Evolutionary conservation across 768 basidiomycete species (phyloP), one percentile per base, ranked within the genome.

Genomic region (Clitopilus passeckerianus): DNA sequence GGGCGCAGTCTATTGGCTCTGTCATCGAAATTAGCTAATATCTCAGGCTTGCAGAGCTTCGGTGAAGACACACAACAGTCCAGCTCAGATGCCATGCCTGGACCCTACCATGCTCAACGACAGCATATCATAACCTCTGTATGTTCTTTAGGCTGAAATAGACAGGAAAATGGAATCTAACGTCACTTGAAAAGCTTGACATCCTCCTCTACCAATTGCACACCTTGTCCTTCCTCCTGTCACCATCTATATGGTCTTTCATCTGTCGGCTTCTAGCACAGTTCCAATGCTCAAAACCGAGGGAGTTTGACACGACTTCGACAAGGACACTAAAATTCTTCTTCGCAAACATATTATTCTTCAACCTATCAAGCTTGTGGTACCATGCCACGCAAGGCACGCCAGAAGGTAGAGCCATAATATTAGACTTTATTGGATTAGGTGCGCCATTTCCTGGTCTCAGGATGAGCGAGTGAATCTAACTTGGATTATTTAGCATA

Each of bases 341-440:
- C 77, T 84, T 84, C 72, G 63, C 75, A 63, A 72, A 87, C 64
- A 75, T 89, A 62, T 63, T 86, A 57, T 65, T 81, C 60, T 77
- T 85, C 71, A 90, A 90, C 61, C 61, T 75, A 34, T 78, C 83
- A 33, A 82, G 78, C 62, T 60, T 92, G 35, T 89, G 86, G 83
- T 74, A 73, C 34, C 91, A 93, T 64, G 75, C 80, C 57, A 76
- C 74, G 30, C 70, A 77, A 37, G 81, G 82, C 5, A 72, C 82
- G 56, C 69, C 77, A 27, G 80, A 86, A 58, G 84, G 85, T n/a
- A 78, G 86, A 64, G 75, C 82, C 9, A 72, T 91, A 66, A 71
- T 93, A 34, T 82, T 93, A 60, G 90, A 92, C 69, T 92, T 92
- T 66, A 81, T 92, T 59, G 90, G 91, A 57, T 78, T 85, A 77